A percentile compares a stretch with the other conserved stretches of the same genome.
These are phyloP conservation scores for Trypanosoma congolense DNA, from an alignment of 208 protist species.

Conservation along the genomic window DNA sequence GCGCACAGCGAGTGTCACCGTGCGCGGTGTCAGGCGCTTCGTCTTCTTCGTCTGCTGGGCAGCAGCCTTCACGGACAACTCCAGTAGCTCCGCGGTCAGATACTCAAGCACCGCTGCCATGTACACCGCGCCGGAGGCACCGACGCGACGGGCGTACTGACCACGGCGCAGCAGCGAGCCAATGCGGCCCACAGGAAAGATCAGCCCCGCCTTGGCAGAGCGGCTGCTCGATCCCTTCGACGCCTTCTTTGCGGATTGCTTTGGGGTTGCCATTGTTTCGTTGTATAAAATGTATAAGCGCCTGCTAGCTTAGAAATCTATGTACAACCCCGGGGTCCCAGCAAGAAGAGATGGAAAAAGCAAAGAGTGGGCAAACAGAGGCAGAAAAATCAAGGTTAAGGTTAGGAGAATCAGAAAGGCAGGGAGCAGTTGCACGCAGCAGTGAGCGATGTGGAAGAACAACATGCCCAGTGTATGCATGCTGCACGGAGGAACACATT, in stretches of 20 bases:
- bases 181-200: conserved; percentile 98
- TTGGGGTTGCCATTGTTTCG: conserved; percentile 51
- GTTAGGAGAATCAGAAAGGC: too few relatives aligned
- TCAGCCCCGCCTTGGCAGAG: conserved; percentile 95
- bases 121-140: conserved; percentile 98
- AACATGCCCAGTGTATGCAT: too few relatives aligned
- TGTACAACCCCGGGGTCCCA: not conserved
- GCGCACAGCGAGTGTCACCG: conserved; percentile 69
- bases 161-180: conserved; percentile 94
- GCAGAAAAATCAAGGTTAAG: not conserved
- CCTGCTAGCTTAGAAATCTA: not conserved
- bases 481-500: too few relatives aligned
- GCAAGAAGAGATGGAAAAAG: not conserved
- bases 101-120: conserved; percentile 99
- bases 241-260: conserved; percentile 62
- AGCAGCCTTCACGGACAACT: conserved; percentile 80
- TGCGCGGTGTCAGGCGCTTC: conserved; percentile 66
- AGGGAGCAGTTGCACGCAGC: too few relatives aligned
- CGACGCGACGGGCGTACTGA: conserved; percentile 95
- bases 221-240: conserved; percentile 68
- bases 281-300: not conserved
- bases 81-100: conserved; percentile 81
- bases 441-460: too few relatives aligned
- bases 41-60: conserved; percentile 62
- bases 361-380: conserved; percentile 1